Percentiles rank a stretch among this genome's conserved stretches.
phyloP scores from a whole-genome alignment of 805 yeast species.

The Ogataea zsoltii region DNA sequence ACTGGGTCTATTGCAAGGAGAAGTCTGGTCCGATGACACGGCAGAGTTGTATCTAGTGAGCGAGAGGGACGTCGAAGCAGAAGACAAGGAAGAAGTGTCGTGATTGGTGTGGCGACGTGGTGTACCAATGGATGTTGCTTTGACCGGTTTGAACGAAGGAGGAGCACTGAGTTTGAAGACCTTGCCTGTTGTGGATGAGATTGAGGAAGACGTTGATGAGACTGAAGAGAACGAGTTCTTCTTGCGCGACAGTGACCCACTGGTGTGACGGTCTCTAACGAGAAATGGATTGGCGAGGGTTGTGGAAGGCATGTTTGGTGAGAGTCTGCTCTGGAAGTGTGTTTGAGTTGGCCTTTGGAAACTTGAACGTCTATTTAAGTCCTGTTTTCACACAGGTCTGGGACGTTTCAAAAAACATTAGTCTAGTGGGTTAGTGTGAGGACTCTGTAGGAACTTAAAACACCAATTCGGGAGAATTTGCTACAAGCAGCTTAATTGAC shows the following conservation, averaged over 20 bases:
- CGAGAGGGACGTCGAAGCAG: constrained; percentile 14
- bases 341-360: not conserved
- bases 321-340: not conserved
- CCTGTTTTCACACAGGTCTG: not conserved
- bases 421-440: not conserved
- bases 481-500: not conserved
- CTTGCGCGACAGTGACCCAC: not conserved
- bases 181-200: constrained; percentile 5
- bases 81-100: constrained; percentile 13
- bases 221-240: constrained; percentile 1
- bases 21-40: constrained; percentile 16
- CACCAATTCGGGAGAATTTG: not conserved
- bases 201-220: constrained; percentile 6
- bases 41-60: constrained; percentile 10
- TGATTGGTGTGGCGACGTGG: constrained; percentile 5
- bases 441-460: not conserved
- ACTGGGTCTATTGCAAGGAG: constrained; percentile 17
- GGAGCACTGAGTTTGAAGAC: constrained; percentile 12
- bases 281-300: not conserved
- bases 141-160: constrained; percentile 12
- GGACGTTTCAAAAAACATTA: not conserved
- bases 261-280: not conserved
- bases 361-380: not conserved
- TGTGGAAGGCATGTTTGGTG: not conserved
- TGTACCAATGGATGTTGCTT: not conserved